Evolutionary conservation across 2,329 filamentous ascomycete genomes (phyloP).

Genomic region (Fusarium concolor): DNA sequence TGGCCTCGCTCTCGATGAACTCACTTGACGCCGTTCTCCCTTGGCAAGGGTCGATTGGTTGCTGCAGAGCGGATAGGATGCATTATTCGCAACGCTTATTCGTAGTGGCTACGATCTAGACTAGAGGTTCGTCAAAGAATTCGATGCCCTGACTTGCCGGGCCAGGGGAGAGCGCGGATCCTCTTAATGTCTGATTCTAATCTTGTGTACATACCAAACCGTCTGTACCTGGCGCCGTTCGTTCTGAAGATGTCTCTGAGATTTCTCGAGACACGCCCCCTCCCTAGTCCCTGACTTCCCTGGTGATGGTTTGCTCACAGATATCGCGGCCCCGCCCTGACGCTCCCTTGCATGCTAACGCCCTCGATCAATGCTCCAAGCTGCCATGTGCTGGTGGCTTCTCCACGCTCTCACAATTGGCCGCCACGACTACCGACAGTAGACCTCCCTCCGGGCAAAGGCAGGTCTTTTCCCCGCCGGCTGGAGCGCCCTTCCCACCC

Average conservation of each 20-base stretch:
- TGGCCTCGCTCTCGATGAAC: slow-evolving; percentile 19
- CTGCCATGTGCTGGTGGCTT: slow-evolving; percentile 53
- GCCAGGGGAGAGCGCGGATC: slow-evolving; percentile 40
- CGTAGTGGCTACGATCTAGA: slow-evolving; percentile 35
- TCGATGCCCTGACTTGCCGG: slow-evolving; percentile 34
- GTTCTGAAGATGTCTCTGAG: slow-evolving; percentile 38
- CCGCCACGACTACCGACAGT: slow-evolving; percentile 39
- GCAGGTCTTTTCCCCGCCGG: slow-evolving; percentile 45
- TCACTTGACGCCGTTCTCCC: slow-evolving; percentile 38
- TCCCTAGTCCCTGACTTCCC: slow-evolving; percentile 9
- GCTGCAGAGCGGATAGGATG: slow-evolving; percentile 34
- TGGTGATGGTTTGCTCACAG: slow-evolving; percentile 45
- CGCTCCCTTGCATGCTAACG: slow-evolving; percentile 53
- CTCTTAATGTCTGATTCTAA: slow-evolving; percentile 54
- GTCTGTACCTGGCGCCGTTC: slow-evolving; percentile 45
- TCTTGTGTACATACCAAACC: slow-evolving; percentile 54
- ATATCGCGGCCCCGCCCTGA: slow-evolving; percentile 45
- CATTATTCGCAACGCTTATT: slow-evolving; percentile 33
- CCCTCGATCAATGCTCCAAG: slow-evolving; percentile 51
- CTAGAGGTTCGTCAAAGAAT: slow-evolving; percentile 46
- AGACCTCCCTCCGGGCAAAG: slow-evolving; percentile 47
- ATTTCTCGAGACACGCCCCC: slow-evolving; percentile 40
- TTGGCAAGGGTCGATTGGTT: slow-evolving; percentile 44
- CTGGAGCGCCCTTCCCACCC: slow-evolving; percentile 42
- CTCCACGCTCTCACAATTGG: slow-evolving; percentile 46